Base-by-base conservation (phyloP, 2,329 filamentous ascomycete genomes). In the Cyphellophora europaea region DNA sequence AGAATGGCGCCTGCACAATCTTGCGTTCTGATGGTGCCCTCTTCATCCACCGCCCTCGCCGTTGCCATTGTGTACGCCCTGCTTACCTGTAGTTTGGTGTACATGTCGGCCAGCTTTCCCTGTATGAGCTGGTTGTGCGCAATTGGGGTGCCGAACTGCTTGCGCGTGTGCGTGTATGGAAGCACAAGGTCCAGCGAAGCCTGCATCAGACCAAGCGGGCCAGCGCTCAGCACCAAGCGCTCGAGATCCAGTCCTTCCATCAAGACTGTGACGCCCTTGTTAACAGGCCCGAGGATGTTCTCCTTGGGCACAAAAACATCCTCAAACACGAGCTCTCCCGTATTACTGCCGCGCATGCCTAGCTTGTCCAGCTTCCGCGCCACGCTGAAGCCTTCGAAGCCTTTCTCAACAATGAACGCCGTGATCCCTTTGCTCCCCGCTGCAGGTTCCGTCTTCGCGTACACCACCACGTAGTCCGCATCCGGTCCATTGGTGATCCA, bases 401-500 rank as follows among this genome's bases (percentile, higher is more conserved):
- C 52, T 36, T 68, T 71, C 49, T 93, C 80, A 25, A 96, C 83
- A 19, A 98, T 71, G 63, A 96, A 95, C 5, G 89, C 89, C 1
- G 89, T 94, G 57, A 98, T 94, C 37, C 91, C 91, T 63, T 89
- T 93, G 45, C 81, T 85, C 2, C 68, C 86, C 41, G 74, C 78
- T 10, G 79, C 72, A 1, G 88, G 88, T 38, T 79, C 72, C 1
- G 89, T 95, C 69, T 96, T 96, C 35, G 89, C 89, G 58, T 98
- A 98, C n/a, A 98, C 87, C 36, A 98, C 77, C 36, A 96, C 79
- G 27, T 82, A 70, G 58, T 94, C 75, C n/a, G 91, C 91, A 55
- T 96, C 88, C 1, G 89, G 89, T 4, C 89, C 77, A 61, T 98
- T 98, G 43, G 89, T 98, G 56, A 98, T 98, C 89, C 89, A 98